Percentiles rank a stretch among this genome's conserved stretches.
Evolutionary conservation across 352 stramenopile species (phyloP).

Genomic region (Globisporangium mamillatum): DNA sequence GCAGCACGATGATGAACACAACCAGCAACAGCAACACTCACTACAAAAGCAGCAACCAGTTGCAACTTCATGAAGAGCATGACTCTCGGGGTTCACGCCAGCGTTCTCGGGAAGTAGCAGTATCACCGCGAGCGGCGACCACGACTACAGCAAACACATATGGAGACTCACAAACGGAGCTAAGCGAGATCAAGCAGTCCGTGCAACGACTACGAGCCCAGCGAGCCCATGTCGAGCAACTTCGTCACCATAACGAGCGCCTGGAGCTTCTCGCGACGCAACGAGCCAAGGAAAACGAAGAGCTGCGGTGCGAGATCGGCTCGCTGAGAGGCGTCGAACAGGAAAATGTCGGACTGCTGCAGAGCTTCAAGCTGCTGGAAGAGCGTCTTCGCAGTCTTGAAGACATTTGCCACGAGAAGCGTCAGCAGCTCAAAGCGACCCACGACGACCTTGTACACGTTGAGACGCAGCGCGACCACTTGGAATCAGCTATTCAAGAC

Average conservation of each 20-base stretch:
- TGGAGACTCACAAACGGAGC: constrained; percentile 18
- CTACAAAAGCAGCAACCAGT: constrained; percentile 7
- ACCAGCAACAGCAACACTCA: not conserved
- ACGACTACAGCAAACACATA: not conserved
- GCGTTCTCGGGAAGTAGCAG: constrained; percentile 3
- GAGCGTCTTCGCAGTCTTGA: constrained; percentile 44
- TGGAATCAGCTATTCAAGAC: constrained; percentile 31
- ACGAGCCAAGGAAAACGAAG: constrained; percentile 40
- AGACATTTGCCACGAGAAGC: constrained; percentile 28
- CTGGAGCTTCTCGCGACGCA: constrained; percentile 34
- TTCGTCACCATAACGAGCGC: constrained; percentile 37
- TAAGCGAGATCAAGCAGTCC: constrained; percentile 54
- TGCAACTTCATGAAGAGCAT: not conserved
- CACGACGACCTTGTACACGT: constrained; percentile 18
- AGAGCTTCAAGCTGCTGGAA: constrained; percentile 57
- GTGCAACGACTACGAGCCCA: constrained; percentile 48
- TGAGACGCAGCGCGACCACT: constrained; percentile 38
- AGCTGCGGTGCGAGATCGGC: constrained; percentile 35
- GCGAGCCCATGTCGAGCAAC: constrained; percentile 49
- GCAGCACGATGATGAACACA: not conserved
- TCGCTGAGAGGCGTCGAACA: constrained; percentile 40
- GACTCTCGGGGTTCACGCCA: not conserved
- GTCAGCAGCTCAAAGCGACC: constrained; percentile 21
- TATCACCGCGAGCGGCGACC: not conserved
- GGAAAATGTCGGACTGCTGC: constrained; percentile 53